These are phyloP conservation scores for Camellia oleifera DNA, from an alignment of 179 eudicot species.

Conservation along the genomic window DNA sequence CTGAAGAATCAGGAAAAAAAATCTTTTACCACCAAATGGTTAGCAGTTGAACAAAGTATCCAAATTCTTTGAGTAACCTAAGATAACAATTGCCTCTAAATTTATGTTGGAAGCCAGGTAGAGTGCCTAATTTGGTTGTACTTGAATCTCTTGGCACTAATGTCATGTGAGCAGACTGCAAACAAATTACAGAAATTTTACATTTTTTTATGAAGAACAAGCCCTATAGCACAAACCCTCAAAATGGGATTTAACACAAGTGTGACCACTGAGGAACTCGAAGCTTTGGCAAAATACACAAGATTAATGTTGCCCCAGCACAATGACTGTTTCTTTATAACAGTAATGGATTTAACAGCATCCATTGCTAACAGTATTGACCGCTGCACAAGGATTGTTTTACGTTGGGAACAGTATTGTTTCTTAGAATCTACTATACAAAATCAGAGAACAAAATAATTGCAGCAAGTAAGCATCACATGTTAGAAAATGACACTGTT, in stretches of 20 bases:
- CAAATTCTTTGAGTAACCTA: background rate
- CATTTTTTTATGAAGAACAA: background rate
- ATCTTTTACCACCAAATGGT: background rate
- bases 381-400: background rate
- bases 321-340: background rate
- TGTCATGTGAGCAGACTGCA: background rate
- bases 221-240: background rate
- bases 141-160: background rate
- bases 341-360: no score
- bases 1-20: background rate
- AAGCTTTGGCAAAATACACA: background rate
- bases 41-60: background rate
- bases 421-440: background rate
- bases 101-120: background rate
- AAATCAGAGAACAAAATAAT: slow-evolving; percentile 2
- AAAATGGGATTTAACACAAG: background rate
- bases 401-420: background rate
- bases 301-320: background rate
- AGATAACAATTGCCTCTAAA: background rate
- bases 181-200: background rate
- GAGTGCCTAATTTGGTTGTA: background rate
- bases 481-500: background rate
- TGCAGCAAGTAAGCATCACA: background rate
- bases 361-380: no score
- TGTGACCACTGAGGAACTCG: background rate